A percentile compares a stretch with the other conserved stretches of the same genome.
Evolutionary conservation across 1,139 yeast species (phyloP).

Genomic region (Candida sanyaensis): DNA sequence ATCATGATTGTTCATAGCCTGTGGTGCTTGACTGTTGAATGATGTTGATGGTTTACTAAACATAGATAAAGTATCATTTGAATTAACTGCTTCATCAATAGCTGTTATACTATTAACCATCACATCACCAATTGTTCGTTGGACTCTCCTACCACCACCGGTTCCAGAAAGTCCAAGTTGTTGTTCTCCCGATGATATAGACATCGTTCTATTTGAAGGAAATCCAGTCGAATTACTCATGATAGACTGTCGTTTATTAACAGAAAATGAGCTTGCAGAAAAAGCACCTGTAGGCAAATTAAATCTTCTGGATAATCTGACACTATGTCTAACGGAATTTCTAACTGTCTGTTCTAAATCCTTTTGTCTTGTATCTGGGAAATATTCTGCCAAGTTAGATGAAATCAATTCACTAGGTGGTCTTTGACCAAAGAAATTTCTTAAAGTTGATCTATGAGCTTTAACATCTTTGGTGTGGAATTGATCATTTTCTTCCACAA

Average conservation of each 20-base stretch:
- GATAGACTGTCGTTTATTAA: conserved; percentile 24
- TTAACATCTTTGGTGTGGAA: conserved; percentile 7
- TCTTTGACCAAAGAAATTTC: conserved; percentile 78
- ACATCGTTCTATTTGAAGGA: conserved; percentile 20
- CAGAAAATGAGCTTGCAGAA: conserved; percentile 17
- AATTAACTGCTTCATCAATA: conserved; percentile 55
- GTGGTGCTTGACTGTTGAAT: conserved; percentile 7
- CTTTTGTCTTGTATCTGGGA: conserved; percentile 78
- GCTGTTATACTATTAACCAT: conserved; percentile 60
- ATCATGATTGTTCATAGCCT: conserved; percentile 15
- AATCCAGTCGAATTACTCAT: conserved; percentile 24
- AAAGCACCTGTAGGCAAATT: conserved; percentile 27
- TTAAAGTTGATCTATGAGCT: conserved; percentile 30
- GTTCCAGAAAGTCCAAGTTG: background rate
- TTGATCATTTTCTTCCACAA: background rate
- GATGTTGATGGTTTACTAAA: conserved; percentile 26
- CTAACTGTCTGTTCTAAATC: conserved; percentile 80
- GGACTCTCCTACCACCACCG: conserved; percentile 19
- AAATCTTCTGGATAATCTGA: conserved; percentile 52
- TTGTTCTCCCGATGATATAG: conserved; percentile 25
- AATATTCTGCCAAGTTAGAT: conserved; percentile 84
- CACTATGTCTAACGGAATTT: conserved; percentile 79
- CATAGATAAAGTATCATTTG: conserved; percentile 23
- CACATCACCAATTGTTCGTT: conserved; percentile 68
- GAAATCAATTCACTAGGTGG: conserved; percentile 94